These are phyloP conservation scores for Hamamelis virginiana DNA, from an alignment of 164 flowering plant genomes.

Conservation along the genomic window DNA sequence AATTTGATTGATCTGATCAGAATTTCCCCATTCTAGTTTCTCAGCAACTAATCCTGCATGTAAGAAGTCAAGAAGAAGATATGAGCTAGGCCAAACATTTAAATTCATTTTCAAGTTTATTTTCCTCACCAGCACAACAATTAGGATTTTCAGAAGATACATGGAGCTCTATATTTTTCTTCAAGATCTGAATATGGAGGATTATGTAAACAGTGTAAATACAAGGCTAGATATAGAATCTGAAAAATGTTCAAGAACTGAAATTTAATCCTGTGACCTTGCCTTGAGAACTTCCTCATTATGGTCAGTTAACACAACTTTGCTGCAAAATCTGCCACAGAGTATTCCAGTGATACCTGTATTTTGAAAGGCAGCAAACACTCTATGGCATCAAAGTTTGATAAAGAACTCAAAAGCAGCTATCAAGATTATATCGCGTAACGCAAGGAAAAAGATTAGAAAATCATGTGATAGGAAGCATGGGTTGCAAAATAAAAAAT, in stretches of 20 bases:
- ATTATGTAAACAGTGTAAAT: conserved; percentile 1
- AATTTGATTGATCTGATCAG: conserved; percentile 54
- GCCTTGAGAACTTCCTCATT: conserved; percentile 93
- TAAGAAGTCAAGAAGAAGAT: conserved; percentile 7
- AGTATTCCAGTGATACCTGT: conserved; percentile 84
- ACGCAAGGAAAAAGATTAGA: neutral
- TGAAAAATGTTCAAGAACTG: neutral
- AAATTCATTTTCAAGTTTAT: conserved; percentile 1
- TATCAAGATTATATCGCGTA: neutral
- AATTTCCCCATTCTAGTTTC: conserved; percentile 90
- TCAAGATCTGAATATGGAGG: conserved; percentile 60
- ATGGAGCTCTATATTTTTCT: conserved; percentile 78
- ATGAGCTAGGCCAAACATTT: conserved; percentile 4
- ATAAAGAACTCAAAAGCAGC: too few species aligned
- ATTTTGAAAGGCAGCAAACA: conserved; percentile 1
- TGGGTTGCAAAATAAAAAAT: neutral
- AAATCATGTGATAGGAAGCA: too few species aligned
- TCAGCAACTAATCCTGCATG: conserved; percentile 56
- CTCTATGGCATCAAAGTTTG: neutral
- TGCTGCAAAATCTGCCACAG: conserved; percentile 75
- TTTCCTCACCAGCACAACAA: conserved; percentile 52
- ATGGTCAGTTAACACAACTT: conserved; percentile 84
- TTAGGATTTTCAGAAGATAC: conserved; percentile 33
- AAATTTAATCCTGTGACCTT: conserved; percentile 29
- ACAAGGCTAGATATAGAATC: neutral